Conservation (phyloP, 257 asterid species). For the Solanum sitiens region DNA sequence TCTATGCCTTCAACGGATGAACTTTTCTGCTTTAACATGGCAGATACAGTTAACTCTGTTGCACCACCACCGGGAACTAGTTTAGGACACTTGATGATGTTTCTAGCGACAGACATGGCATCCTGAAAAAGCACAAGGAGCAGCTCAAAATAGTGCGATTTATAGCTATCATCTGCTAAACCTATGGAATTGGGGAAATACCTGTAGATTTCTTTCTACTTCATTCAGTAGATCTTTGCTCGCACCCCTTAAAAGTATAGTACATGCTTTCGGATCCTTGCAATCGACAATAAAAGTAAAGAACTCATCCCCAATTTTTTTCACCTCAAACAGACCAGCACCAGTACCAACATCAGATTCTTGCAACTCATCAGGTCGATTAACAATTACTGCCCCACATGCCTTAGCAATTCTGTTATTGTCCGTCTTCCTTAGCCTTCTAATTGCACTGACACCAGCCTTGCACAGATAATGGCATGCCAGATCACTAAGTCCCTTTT, state of each 20-base stretch:
- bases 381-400: constrained; percentile 92
- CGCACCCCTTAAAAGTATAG: constrained; percentile 88
- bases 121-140: constrained; percentile 39
- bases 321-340: constrained; percentile 91
- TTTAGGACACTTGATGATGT: constrained; percentile 83
- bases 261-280: constrained; percentile 91
- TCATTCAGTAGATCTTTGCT: constrained; percentile 96
- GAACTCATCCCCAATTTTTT: constrained; percentile 91
- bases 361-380: constrained; percentile 93
- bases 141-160: background rate
- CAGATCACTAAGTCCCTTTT: constrained; percentile 85
- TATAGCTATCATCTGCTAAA: background rate
- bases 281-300: constrained; percentile 81
- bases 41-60: constrained; percentile 92
- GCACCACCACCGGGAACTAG: constrained; percentile 99
- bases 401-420: constrained; percentile 96
- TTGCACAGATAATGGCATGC: constrained; percentile 88
- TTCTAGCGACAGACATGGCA: constrained; percentile 96
- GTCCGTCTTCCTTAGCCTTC: constrained; percentile 85
- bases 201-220: constrained; percentile 98
- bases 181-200: constrained; percentile 7
- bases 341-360: constrained; percentile 95
- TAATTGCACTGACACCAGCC: constrained; percentile 94
- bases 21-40: constrained; percentile 77
- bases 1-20: constrained; percentile 88